A percentile compares a stretch with the other conserved stretches of the same genome.
These are phyloP conservation scores for Termitomyces sp. DNA, from an alignment of 768 basidiomycete genomes.

Conservation along the genomic window DNA sequence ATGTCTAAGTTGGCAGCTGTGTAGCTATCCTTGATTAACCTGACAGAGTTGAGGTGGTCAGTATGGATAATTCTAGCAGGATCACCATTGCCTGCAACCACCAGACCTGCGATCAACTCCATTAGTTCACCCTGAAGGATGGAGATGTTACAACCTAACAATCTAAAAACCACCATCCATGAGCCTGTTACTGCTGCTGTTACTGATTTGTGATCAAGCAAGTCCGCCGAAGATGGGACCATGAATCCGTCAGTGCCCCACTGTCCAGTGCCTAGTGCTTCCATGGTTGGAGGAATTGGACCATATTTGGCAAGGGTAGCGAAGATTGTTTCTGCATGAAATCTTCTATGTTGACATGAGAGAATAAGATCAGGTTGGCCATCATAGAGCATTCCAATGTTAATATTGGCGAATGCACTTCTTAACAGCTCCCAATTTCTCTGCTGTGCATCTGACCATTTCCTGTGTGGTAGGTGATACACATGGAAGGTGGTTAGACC, in stretches of 20 bases:
- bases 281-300: no score
- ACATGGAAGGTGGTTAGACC: neutral
- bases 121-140: neutral
- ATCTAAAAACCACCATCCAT: neutral
- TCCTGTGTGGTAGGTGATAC: neutral
- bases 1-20: neutral
- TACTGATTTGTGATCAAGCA: no score
- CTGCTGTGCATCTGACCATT: neutral
- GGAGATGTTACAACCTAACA: neutral
- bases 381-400: neutral
- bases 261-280: no score
- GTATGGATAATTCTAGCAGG: neutral
- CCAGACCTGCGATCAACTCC: neutral
- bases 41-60: neutral
- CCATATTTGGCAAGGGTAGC: no score
- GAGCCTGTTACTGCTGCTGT: no score
- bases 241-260: no score
- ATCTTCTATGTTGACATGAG: no score
- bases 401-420: no score
- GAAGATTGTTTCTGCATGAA: no score
- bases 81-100: neutral
- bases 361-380: no score
- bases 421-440: neutral
- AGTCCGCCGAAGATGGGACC: no score
- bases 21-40: neutral